Evolutionary conservation across 768 basidiomycete species (phyloP), one percentile per base, ranked within the genome.

Genomic region (Hypholoma sublateritium): DNA sequence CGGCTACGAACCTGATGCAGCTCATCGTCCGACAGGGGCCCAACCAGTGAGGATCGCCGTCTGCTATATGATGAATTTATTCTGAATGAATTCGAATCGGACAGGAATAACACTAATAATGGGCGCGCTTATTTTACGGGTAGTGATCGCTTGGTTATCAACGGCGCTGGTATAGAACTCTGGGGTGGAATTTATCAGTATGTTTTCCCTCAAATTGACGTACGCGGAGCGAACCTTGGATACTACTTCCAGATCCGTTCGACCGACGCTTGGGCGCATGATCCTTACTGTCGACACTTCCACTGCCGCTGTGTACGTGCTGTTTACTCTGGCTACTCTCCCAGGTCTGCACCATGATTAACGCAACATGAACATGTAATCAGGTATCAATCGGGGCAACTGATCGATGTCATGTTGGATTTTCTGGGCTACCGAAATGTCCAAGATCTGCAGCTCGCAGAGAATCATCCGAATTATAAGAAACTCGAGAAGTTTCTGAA

Each of bases 131-230:
- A 77, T 57, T 84, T 82, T 41, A 57, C 59, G 3, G 58, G 48
- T 5, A 49, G 32, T 1, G 53, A 52, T 19, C 60, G 28, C 2
- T 12, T 48, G 9, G 5, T 46, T 4, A 50, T 60, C 12, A 12
- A 9, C 1, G 44, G 50, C 2, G 55, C 59, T 3, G 75, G 74
- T 2, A 61, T 84, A 0, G 77, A 80, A 37, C 56, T 84, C 0
- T 76, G 79, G 69, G 69, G 75, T 7, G 83, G 83, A 0, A 81
- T 72, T 42, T 83, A 76, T 54, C 81, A 82, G 83, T 83, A 53
- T 25, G 77, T 32, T 5, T 7, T 32, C 28, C 28, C 28, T 32
- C 28, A 9, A 32, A 2, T 32, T 3, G 28, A 32, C 28, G 6
- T 32, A 32, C 28, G 9, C 28, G 28, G 28, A 32, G 28, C 9